Conservation (phyloP, 1,284 basidiomycete species). For the Ganoderma boninense region DNA sequence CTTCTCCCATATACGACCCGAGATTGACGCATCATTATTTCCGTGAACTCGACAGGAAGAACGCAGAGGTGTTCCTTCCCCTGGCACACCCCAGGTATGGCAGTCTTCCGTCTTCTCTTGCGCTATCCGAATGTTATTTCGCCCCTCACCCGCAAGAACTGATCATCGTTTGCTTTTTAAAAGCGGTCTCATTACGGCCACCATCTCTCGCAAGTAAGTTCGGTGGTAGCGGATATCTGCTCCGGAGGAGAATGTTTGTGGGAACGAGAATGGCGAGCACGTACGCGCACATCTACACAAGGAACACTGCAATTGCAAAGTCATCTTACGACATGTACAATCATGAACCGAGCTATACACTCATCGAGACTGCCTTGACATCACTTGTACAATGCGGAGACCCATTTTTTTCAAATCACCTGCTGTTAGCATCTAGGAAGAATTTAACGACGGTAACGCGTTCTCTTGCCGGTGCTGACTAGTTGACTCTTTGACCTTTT, state of each 20-base stretch:
- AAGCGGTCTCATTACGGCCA: constrained; percentile 40
- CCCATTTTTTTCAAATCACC: too few relatives aligned
- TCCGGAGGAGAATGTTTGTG: neutral
- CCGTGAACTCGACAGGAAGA: constrained; percentile 49
- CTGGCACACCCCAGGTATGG: constrained; percentile 78
- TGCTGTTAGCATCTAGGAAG: too few relatives aligned
- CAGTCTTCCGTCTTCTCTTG: constrained; percentile 26
- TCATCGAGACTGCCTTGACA: neutral
- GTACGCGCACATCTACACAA: too few relatives aligned
- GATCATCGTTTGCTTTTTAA: constrained; percentile 37
- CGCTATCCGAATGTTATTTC: too few relatives aligned
- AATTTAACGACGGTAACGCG: too few relatives aligned
- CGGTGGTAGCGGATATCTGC: neutral
- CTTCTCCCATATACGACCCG: neutral
- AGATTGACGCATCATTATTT: neutral
- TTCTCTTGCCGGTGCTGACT: too few relatives aligned
- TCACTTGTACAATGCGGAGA: neutral
- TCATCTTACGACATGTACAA: neutral
- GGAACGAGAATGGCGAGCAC: neutral
- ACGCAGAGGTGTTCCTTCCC: constrained; percentile 86
- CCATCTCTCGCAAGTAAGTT: constrained; percentile 35
- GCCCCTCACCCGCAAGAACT: constrained; percentile 5
- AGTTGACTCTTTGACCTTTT: too few relatives aligned
- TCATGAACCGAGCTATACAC: neutral
- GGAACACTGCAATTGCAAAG: neutral